A percentile compares a stretch with the other conserved stretches of the same genome.
phyloP scores from a whole-genome alignment of 176 grass and related monocot genomes.

The Triticum turgidum region DNA sequence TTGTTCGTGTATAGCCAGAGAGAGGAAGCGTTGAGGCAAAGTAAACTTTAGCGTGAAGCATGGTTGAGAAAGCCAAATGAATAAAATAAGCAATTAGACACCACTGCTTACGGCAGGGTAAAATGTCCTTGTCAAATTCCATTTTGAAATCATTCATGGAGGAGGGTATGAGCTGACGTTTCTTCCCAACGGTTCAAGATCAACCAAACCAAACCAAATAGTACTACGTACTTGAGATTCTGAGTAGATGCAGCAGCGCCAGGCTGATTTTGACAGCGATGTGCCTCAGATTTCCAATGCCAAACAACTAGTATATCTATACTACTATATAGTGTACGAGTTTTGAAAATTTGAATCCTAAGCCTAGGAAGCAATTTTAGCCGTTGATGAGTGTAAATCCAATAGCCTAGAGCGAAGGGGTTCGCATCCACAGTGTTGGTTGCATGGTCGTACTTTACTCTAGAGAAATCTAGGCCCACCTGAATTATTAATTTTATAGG shows the following conservation, averaged over 20 bases:
- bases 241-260: constrained; percentile 37
- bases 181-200: constrained; percentile 31
- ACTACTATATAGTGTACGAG: too few species aligned
- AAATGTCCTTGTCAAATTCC: constrained; percentile 27
- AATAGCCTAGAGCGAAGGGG: too few species aligned
- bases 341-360: too few species aligned
- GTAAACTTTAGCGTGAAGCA: constrained; percentile 33
- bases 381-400: too few species aligned
- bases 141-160: constrained; percentile 30
- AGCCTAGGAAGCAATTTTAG: too few species aligned
- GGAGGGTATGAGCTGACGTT: constrained; percentile 31
- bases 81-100: constrained; percentile 30
- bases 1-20: background rate
- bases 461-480: too few species aligned
- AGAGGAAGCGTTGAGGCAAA: constrained; percentile 23
- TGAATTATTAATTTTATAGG: too few species aligned
- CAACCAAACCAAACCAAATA: constrained; percentile 41
- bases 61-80: constrained; percentile 20
- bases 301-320: background rate
- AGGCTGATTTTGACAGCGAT: constrained; percentile 41
- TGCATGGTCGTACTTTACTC: too few species aligned
- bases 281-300: constrained; percentile 1
- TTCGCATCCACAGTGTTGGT: too few species aligned
- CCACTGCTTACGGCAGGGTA: constrained; percentile 30
- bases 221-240: constrained; percentile 23